Conservation (phyloP, 768 basidiomycete species). For the Naganishia kalamii region DNA sequence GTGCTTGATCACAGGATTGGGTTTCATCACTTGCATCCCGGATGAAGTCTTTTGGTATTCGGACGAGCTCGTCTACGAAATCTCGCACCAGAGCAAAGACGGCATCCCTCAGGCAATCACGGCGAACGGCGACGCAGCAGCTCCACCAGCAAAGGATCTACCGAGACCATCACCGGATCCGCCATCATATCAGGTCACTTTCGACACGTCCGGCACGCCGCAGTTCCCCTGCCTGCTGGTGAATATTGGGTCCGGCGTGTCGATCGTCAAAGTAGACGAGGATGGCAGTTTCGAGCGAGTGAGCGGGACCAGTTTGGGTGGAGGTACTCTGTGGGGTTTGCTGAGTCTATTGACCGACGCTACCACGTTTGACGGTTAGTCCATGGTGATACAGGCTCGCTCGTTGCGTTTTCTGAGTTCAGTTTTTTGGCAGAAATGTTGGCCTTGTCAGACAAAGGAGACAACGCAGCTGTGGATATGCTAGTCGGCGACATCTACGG, state of each 20-base stretch:
- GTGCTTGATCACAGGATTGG: conserved; percentile 89
- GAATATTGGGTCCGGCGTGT: conserved; percentile 96
- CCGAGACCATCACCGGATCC: conserved; percentile 87
- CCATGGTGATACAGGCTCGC: neutral
- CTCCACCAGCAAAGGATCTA: conserved; percentile 48
- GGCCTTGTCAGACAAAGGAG: conserved; percentile 81
- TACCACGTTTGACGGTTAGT: conserved; percentile 86
- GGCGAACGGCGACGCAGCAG: conserved; percentile 30
- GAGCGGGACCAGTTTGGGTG: conserved; percentile 92
- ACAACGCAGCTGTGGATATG: conserved; percentile 94
- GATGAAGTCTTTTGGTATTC: conserved; percentile 98
- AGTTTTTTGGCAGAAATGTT: conserved; percentile 78
- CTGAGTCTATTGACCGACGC: conserved; percentile 92
- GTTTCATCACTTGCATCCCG: conserved; percentile 91
- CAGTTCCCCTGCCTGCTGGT: conserved; percentile 93
- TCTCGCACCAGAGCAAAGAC: conserved; percentile 42
- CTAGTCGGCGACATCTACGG: conserved; percentile 98
- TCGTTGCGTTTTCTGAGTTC: neutral
- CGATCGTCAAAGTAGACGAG: conserved; percentile 92
- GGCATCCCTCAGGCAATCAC: conserved; percentile 4
- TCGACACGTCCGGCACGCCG: conserved; percentile 72
- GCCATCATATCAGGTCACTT: conserved; percentile 79
- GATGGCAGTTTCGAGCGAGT: conserved; percentile 94
- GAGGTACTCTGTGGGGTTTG: conserved; percentile 94
- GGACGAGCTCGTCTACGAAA: conserved; percentile 80